Percentiles rank a stretch among this genome's conserved stretches.
Conservation (phyloP, 495 filamentous ascomycete species). For the Hypoxylon crocopeplum region DNA sequence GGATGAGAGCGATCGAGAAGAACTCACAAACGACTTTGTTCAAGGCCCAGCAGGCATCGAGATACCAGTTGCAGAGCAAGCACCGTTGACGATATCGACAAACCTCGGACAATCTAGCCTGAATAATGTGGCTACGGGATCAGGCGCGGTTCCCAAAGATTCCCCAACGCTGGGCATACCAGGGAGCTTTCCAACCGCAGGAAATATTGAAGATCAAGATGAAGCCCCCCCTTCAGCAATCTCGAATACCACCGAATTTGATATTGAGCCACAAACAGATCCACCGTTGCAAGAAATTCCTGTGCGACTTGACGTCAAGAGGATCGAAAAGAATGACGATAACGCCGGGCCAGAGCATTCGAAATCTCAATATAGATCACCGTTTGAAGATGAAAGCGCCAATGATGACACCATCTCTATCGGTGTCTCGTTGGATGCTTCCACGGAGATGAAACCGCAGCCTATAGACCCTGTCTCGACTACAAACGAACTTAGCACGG, state of each 20-base stretch:
- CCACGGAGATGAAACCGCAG: conserved; percentile 9
- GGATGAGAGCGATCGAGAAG: conserved; percentile 17
- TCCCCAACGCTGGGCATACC: conserved; percentile 76
- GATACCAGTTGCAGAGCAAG: conserved; percentile 28
- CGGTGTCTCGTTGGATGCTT: conserved; percentile 50
- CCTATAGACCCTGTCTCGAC: conserved; percentile 12
- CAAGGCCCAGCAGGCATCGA: conserved; percentile 16
- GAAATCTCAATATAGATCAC: conserved; percentile 48
- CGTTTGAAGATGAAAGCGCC: conserved; percentile 44
- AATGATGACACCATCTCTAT: conserved; percentile 51
- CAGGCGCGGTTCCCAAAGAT: conserved; percentile 47
- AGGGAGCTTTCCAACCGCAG: conserved; percentile 54
- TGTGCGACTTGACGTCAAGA: conserved; percentile 35
- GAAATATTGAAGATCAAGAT: conserved; percentile 42
- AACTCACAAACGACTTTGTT: conserved; percentile 7
- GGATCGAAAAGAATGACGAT: conserved; percentile 13
- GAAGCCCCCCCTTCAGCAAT: conserved; percentile 57
- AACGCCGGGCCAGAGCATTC: conserved; percentile 20
- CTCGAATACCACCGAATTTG: conserved; percentile 72
- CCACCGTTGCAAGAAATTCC: conserved; percentile 41
- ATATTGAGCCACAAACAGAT: conserved; percentile 73
- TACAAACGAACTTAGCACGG: conserved; percentile 19
- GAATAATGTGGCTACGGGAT: conserved; percentile 4
- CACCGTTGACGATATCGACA: conserved; percentile 40
- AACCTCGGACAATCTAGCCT: conserved; percentile 30